Evolutionary conservation across 164 flowering plant genomes (phyloP).

Genomic region (Houttuynia cordata): DNA sequence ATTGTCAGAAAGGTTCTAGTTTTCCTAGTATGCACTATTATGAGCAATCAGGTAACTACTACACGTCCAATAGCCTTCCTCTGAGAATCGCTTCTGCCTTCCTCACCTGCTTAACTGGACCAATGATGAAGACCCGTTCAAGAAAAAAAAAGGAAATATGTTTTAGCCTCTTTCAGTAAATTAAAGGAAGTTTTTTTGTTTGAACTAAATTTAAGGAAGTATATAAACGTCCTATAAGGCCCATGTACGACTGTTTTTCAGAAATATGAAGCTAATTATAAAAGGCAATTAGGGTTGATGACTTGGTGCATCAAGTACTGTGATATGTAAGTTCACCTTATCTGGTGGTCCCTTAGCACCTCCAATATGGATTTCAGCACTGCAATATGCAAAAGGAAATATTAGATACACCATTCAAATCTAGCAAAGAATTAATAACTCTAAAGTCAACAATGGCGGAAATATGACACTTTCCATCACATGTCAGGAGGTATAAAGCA

Average conservation of each 20-base stretch:
- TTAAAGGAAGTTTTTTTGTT: background rate
- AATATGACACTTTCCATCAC: too few species aligned
- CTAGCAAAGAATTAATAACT: too few species aligned
- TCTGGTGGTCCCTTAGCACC: slow-evolving; percentile 89
- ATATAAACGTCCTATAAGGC: too few species aligned
- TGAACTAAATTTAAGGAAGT: too few species aligned
- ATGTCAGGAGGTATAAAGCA: background rate
- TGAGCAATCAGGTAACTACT: slow-evolving; percentile 2
- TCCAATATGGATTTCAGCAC: slow-evolving; percentile 87
- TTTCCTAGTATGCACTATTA: background rate
- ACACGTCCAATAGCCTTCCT: slow-evolving; percentile 47
- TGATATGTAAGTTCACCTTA: slow-evolving; percentile 71
- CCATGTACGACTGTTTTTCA: background rate
- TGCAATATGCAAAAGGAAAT: slow-evolving; percentile 21
- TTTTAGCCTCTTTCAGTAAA: background rate
- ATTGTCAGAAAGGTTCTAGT: background rate
- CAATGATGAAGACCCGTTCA: slow-evolving; percentile 73
- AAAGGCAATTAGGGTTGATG: background rate
- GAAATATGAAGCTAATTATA: background rate
- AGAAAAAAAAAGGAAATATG: too few species aligned
- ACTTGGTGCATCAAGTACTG: slow-evolving; percentile 36
- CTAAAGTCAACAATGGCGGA: background rate
- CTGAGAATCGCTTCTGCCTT: slow-evolving; percentile 86
- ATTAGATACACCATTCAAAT: background rate
- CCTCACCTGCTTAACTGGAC: slow-evolving; percentile 74